A percentile compares a stretch with the other conserved stretches of the same genome.
phyloP scores from a whole-genome alignment of 2,329 filamentous ascomycete species.

The Beauveria brongniartii region DNA sequence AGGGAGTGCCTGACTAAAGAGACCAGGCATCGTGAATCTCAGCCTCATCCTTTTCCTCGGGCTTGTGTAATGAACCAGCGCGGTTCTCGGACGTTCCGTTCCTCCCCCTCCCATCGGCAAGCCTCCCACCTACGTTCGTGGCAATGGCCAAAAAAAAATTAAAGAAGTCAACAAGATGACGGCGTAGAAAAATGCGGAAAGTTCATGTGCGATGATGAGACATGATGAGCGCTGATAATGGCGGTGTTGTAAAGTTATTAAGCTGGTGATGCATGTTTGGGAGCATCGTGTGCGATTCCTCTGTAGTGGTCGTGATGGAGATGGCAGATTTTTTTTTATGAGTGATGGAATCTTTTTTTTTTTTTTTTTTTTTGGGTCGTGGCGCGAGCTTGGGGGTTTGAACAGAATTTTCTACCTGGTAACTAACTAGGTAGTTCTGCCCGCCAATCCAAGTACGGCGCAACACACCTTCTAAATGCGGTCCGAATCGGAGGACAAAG shows the following conservation, averaged over 20 bases:
- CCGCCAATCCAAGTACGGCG: neutral
- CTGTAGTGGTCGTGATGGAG: conserved; percentile 1
- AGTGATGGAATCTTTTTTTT: neutral
- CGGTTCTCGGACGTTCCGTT: conserved; percentile 8
- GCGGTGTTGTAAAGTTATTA: neutral
- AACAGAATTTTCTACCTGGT: conserved; percentile 4
- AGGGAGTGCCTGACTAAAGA: conserved; percentile 7
- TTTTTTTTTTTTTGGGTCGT: neutral
- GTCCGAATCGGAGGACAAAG: neutral
- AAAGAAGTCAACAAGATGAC: neutral
- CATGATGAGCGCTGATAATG: neutral
- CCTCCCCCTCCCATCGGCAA: neutral
- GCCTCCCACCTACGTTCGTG: neutral
- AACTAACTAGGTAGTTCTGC: neutral
- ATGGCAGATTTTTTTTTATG: neutral
- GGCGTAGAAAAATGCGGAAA: conserved; percentile 10
- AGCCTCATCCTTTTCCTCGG: conserved; percentile 6
- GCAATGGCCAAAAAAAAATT: neutral
- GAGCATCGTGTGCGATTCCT: conserved; percentile 8
- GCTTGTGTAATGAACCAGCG: neutral
- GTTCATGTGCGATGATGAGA: conserved; percentile 4
- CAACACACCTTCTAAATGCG: neutral
- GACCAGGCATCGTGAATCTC: conserved; percentile 8
- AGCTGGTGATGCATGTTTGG: neutral
- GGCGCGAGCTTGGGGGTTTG: neutral